Evolutionary conservation across 2,329 filamentous ascomycete genomes (phyloP).

Genomic region (Colletotrichum sublineola): DNA sequence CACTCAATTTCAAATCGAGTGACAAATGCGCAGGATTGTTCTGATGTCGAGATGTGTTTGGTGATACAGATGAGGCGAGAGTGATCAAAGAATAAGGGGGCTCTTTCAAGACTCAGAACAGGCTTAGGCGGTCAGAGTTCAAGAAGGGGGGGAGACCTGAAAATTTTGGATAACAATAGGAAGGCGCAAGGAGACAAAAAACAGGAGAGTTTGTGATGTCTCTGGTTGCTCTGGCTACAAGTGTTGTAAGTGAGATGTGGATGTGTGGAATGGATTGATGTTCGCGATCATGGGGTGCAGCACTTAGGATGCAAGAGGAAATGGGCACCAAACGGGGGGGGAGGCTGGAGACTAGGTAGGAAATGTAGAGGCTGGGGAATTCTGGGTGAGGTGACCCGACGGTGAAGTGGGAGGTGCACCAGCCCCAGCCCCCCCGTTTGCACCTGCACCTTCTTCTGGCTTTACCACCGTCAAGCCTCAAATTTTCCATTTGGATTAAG

Average conservation of each 20-base stretch:
- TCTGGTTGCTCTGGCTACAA: conserved; percentile 41
- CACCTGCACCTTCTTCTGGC: conserved; percentile 14
- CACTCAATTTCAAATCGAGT: conserved; percentile 1
- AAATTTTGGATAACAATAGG: conserved; percentile 20
- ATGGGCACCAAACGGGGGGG: conserved; percentile 36
- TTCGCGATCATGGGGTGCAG: conserved; percentile 36
- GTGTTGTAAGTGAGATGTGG: conserved; percentile 40
- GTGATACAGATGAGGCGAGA: conserved; percentile 2
- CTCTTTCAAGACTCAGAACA: not conserved
- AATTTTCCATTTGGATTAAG: conserved; percentile 37
- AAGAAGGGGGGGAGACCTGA: conserved; percentile 5
- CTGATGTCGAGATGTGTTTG: conserved; percentile 5
- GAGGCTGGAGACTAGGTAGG: conserved; percentile 39
- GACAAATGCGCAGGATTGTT: conserved; percentile 9
- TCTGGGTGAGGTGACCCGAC: conserved; percentile 15
- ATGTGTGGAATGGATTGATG: conserved; percentile 42
- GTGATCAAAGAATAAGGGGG: conserved; percentile 10
- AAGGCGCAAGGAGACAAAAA: conserved; percentile 3
- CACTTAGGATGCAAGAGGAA: conserved; percentile 38
- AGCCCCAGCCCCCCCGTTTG: conserved; percentile 40
- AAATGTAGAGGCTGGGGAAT: conserved; percentile 37
- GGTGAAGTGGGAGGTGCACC: conserved; percentile 25
- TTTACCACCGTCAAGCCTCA: conserved; percentile 22
- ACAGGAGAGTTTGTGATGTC: conserved; percentile 21
- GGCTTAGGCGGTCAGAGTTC: conserved; percentile 27